Evolutionary conservation across 2,329 filamentous ascomycete species (phyloP).

Genomic region (Lasiodiplodia citricola): DNA sequence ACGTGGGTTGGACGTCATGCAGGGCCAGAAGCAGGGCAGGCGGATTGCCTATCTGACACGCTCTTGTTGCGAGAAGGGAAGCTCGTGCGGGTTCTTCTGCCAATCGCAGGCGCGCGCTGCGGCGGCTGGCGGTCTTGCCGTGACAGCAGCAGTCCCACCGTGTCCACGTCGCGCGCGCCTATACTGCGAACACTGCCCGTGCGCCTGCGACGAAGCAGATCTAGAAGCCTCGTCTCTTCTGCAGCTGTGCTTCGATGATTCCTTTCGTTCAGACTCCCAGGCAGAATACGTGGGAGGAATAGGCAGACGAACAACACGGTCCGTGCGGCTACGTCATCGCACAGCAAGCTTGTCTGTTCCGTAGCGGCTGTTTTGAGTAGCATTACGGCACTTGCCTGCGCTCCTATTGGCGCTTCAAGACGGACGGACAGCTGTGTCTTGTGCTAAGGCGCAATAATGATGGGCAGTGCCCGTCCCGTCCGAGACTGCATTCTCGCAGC

Average conservation of each 20-base stretch:
- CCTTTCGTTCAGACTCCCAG: background rate
- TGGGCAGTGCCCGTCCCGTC: background rate
- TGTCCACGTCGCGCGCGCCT: constrained; percentile 17
- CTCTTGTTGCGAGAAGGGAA: background rate
- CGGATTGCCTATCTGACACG: constrained; percentile 8
- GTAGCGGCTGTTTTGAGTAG: background rate
- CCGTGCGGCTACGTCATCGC: constrained; percentile 16
- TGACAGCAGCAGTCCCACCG: background rate
- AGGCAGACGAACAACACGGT: background rate
- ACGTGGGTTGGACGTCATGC: constrained; percentile 26
- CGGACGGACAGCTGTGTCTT: background rate
- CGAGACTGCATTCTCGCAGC: background rate
- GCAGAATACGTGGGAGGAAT: background rate
- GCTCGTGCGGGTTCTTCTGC: background rate
- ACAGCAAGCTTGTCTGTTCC: background rate
- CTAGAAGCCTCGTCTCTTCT: background rate
- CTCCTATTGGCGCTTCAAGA: background rate
- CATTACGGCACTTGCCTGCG: background rate
- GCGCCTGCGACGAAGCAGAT: background rate
- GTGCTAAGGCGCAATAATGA: too few relatives aligned
- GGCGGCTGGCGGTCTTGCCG: background rate
- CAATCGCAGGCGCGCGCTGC: background rate
- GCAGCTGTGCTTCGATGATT: background rate
- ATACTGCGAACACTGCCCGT: background rate
- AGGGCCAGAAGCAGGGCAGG: constrained; percentile 18